Conservation (phyloP, 1,284 basidiomycete genomes). For the Ganoderma multipileum region DNA sequence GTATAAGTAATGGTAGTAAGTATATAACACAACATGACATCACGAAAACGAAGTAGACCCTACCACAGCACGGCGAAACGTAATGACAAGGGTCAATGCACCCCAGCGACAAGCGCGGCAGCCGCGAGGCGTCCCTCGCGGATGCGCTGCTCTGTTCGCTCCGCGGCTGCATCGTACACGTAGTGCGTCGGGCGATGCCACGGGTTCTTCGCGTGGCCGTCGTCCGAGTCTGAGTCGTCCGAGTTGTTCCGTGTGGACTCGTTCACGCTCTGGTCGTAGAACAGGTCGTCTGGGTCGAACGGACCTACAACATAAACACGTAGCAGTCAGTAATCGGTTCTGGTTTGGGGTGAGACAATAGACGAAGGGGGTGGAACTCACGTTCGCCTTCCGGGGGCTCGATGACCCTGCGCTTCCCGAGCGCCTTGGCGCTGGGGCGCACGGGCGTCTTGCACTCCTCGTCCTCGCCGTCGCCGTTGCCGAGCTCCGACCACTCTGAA, state of each 20-base stretch:
- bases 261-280: slow-evolving; percentile 42
- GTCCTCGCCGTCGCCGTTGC: slow-evolving; percentile 16
- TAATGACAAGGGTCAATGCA: slow-evolving; percentile 39
- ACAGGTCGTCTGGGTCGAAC: slow-evolving; percentile 53
- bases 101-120: slow-evolving; percentile 45
- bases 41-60: slow-evolving; percentile 19
- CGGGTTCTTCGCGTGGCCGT: slow-evolving; percentile 29
- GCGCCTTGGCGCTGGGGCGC: slow-evolving; percentile 76
- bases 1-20: slow-evolving; percentile 14
- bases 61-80: background rate
- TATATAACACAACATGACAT: slow-evolving; percentile 31
- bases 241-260: slow-evolving; percentile 37
- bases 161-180: slow-evolving; percentile 83
- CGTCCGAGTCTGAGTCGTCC: slow-evolving; percentile 50
- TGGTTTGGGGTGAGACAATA: background rate
- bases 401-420: slow-evolving; percentile 76
- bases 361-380: slow-evolving; percentile 38
- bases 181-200: slow-evolving; percentile 64
- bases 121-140: slow-evolving; percentile 47
- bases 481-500: slow-evolving; percentile 23
- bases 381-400: slow-evolving; percentile 52
- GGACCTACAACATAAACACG: slow-evolving; percentile 35
- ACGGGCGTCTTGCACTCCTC: slow-evolving; percentile 43
- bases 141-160: slow-evolving; percentile 69
- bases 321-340: background rate